A percentile compares a stretch with the other conserved stretches of the same genome.
Evolutionary conservation across 495 filamentous ascomycete species (phyloP).

Genomic region (Penicillium coprophilum): DNA sequence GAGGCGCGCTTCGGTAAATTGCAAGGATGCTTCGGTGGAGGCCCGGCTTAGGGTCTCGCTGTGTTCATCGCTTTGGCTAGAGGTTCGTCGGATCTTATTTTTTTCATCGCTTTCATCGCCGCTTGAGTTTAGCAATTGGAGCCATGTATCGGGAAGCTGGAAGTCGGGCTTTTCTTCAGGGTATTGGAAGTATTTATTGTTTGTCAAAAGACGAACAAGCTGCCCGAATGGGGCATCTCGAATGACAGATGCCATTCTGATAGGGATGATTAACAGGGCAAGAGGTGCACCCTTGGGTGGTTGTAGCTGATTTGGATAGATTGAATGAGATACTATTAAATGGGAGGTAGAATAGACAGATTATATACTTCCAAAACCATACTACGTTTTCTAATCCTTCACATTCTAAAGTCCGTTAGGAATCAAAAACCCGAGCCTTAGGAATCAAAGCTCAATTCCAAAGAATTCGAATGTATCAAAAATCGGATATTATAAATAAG

Average conservation of each 20-base stretch:
- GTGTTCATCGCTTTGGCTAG: background rate
- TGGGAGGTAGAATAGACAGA: background rate
- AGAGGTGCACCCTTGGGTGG: background rate
- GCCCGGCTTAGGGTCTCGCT: slow-evolving; percentile 19
- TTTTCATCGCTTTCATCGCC: slow-evolving; percentile 12
- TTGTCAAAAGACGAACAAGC: slow-evolving; percentile 49
- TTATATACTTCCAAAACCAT: background rate
- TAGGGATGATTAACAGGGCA: background rate
- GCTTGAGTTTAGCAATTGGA: slow-evolving; percentile 21
- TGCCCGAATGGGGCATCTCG: slow-evolving; percentile 57
- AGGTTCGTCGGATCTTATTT: background rate
- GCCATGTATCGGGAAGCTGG: slow-evolving; percentile 49
- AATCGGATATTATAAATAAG: background rate
- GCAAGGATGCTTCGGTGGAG: slow-evolving; percentile 22
- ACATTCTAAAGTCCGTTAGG: too few species aligned
- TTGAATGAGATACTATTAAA: background rate
- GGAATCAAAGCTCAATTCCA: background rate
- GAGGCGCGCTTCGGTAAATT: slow-evolving; percentile 40
- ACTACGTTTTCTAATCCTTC: background rate
- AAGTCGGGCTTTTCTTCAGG: slow-evolving; percentile 56
- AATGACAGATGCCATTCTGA: slow-evolving; percentile 31
- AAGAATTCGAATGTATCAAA: background rate
- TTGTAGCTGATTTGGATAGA: background rate
- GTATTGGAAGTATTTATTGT: slow-evolving; percentile 52
- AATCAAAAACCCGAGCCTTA: background rate